These are phyloP conservation scores for Pseudogymnoascus pannorum DNA, from an alignment of 2,329 filamentous ascomycete genomes.

Conservation along the genomic window DNA sequence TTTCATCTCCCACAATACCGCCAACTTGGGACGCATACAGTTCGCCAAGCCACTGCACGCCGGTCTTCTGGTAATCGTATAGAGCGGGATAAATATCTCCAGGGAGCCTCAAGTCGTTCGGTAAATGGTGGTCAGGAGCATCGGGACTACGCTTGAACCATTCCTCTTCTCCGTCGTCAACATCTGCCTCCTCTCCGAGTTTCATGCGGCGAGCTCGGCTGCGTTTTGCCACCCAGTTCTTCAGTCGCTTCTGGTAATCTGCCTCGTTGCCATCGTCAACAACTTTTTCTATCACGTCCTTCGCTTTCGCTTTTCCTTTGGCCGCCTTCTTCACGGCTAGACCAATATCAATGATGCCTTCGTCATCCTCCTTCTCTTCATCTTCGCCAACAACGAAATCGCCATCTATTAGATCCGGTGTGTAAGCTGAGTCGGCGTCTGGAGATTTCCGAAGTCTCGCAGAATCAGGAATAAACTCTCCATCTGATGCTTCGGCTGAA, in stretches of 20 bases:
- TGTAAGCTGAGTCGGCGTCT: slow-evolving; percentile 33
- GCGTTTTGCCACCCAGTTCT: slow-evolving; percentile 64
- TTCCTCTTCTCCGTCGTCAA: slow-evolving; percentile 49
- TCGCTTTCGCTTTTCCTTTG: slow-evolving; percentile 18
- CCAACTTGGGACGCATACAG: slow-evolving; percentile 83
- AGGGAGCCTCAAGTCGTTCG: slow-evolving; percentile 68
- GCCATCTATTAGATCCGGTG: slow-evolving; percentile 18
- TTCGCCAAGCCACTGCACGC: slow-evolving; percentile 93
- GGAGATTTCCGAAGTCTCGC: slow-evolving; percentile 20
- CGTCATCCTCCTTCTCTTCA: slow-evolving; percentile 32
- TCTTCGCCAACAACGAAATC: slow-evolving; percentile 28
- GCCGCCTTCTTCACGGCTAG: slow-evolving; percentile 32
- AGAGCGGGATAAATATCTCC: slow-evolving; percentile 89
- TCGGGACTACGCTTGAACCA: slow-evolving; percentile 86
- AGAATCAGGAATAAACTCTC: slow-evolving; percentile 20
- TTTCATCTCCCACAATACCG: slow-evolving; percentile 94
- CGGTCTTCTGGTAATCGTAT: slow-evolving; percentile 96
- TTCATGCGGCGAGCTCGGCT: slow-evolving; percentile 49
- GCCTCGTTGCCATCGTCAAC: slow-evolving; percentile 87
- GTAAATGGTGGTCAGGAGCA: slow-evolving; percentile 65
- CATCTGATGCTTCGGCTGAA: slow-evolving; percentile 30
- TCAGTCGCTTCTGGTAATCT: slow-evolving; percentile 68
- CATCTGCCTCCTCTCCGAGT: slow-evolving; percentile 32
- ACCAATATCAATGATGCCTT: slow-evolving; percentile 33
- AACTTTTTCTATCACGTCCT: slow-evolving; percentile 19